A percentile compares a stretch with the other conserved stretches of the same genome.
Evolutionary conservation across 2,329 filamentous ascomycete genomes (phyloP).

Genomic region (Mycosphaerella sp.): DNA sequence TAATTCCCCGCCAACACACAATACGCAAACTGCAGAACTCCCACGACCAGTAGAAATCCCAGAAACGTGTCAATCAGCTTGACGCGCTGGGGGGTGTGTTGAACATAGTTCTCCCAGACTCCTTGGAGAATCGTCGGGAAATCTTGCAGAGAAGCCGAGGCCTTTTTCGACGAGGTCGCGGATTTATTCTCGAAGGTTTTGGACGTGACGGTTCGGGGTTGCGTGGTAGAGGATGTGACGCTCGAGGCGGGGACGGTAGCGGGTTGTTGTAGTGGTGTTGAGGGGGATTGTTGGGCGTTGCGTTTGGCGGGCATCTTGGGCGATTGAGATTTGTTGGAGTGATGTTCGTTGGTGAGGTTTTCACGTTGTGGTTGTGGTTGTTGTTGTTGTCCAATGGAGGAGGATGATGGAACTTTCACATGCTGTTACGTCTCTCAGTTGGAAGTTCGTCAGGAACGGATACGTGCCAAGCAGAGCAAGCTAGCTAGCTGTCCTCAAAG

Average conservation of each 20-base stretch:
- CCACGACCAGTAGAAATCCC: constrained; percentile 76
- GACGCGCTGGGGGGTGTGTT: constrained; percentile 78
- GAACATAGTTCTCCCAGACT: constrained; percentile 71
- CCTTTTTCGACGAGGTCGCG: constrained; percentile 19
- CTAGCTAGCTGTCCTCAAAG: too few species aligned
- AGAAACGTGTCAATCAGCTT: constrained; percentile 91
- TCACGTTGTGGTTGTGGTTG: too few species aligned
- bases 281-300: not conserved
- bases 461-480: too few species aligned
- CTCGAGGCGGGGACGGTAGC: constrained; percentile 8
- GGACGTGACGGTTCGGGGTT: constrained; percentile 20
- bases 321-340: not conserved
- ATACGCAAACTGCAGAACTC: constrained; percentile 88
- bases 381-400: too few species aligned
- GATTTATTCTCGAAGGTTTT: constrained; percentile 14
- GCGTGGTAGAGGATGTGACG: constrained; percentile 3
- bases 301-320: constrained; percentile 3
- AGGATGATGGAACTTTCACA: too few species aligned
- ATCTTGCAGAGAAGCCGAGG: constrained; percentile 28
- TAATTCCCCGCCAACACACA: constrained; percentile 90
- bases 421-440: too few species aligned
- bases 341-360: not conserved
- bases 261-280: not conserved
- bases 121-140: constrained; percentile 57
- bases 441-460: too few species aligned